These are phyloP conservation scores for Naematelia encephala DNA, from an alignment of 768 basidiomycete genomes.

Conservation along the genomic window DNA sequence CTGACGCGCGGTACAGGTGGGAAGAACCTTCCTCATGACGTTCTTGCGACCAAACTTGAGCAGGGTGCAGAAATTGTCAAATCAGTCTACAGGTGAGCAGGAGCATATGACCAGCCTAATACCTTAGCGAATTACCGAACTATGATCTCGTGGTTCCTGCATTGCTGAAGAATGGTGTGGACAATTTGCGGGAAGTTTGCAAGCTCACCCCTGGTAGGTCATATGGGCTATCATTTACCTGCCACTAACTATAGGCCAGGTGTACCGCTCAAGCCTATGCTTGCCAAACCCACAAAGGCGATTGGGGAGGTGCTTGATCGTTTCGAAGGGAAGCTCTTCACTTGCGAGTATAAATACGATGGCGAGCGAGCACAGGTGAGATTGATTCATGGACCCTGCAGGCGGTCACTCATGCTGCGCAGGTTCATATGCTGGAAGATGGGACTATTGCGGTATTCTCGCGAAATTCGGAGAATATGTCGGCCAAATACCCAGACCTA, in stretches of 20 bases:
- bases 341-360: constrained; percentile 99
- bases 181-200: constrained; percentile 67
- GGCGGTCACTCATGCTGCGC: background rate
- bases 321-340: constrained; percentile 92
- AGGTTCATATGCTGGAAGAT: constrained; percentile 79
- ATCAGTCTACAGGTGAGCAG: constrained; percentile 78
- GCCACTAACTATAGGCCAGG: constrained; percentile 35
- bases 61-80: constrained; percentile 75
- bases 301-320: constrained; percentile 95
- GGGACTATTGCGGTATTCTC: constrained; percentile 89
- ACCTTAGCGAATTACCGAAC: constrained; percentile 77
- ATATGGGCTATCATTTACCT: background rate
- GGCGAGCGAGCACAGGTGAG: constrained; percentile 89
- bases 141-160: constrained; percentile 92
- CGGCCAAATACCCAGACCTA: constrained; percentile 98
- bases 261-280: constrained; percentile 95
- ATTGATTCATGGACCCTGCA: background rate
- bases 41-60: constrained; percentile 68
- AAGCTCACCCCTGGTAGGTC: constrained; percentile 77
- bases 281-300: constrained; percentile 98
- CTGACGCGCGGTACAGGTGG: constrained; percentile 58
- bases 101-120: background rate
- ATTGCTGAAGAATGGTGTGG: constrained; percentile 72
- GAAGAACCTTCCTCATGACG: constrained; percentile 72
- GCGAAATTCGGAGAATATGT: constrained; percentile 98